Evolutionary conservation across 139 green algal species (phyloP), one percentile per base, ranked within the genome.

Genomic region (Picochlorum sp.): DNA sequence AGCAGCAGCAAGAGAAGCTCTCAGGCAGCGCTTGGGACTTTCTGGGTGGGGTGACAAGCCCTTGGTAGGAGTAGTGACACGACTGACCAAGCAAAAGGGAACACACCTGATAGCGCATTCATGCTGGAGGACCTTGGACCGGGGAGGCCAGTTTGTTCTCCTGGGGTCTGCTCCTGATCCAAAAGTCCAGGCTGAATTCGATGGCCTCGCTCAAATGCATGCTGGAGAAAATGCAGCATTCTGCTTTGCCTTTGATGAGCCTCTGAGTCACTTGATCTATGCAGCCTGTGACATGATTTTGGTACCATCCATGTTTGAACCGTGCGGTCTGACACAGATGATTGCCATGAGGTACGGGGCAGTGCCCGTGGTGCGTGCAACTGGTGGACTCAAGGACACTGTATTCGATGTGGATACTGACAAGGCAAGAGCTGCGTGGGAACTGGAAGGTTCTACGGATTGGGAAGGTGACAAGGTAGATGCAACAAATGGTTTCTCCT

Each of bases 91-190:
- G 45, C 88, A 98, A 78, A 98, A 98, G 77, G 74, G 92, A 63
- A 96, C 96, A 63, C 88, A 98, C 77, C 86, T 98, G n/a, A 99
- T 99, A 79, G 92, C 93, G 66, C 90, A 96, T 66, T 85, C 87
- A n/a, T 83, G 81, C 13, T 94, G 73, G 76, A 76, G 88, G 56
- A 91, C 88, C 20, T 60, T 94, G 57, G 90, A 95, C 72, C 82
- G 89, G 1, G 85, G 85, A 18, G 88, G 75, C 3, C 94, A 99
- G 85, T 98, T 98, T 73, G 89, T 99, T 67, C 84, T 99, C 66
- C 92, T 99, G 44, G 94, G 94, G 21, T 92, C 82, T 24, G 92
- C 90, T 2, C 89, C 88, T 3, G 91, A 96, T 70, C 78, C 81
- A 15, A 68, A 65, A 10, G 80, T 92, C 45, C 79, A 92, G 61